Evolutionary conservation across 73 alveolate species (phyloP).

Genomic region (Urostyla sp.): DNA sequence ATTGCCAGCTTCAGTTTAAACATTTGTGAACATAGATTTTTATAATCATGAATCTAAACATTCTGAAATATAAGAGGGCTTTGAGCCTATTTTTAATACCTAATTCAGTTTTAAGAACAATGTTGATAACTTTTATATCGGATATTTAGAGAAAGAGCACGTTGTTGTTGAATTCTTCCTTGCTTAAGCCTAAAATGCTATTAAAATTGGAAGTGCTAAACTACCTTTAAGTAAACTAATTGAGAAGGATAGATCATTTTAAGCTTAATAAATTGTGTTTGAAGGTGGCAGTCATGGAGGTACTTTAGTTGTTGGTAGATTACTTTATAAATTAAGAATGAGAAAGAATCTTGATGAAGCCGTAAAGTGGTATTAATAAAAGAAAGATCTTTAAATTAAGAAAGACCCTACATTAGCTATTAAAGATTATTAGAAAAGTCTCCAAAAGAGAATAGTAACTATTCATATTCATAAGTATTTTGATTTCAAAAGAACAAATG

Average conservation of each 20-base stretch:
- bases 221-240: neutral
- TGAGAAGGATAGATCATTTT: slow-evolving; percentile 28
- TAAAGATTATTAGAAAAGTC: slow-evolving; percentile 1
- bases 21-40: slow-evolving; percentile 84
- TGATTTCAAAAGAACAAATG: slow-evolving; percentile 7
- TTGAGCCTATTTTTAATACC: slow-evolving; percentile 80
- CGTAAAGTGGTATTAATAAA: slow-evolving; percentile 84
- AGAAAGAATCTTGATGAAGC: slow-evolving; percentile 91
- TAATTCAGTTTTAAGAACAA: slow-evolving; percentile 80
- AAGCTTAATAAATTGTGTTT: slow-evolving; percentile 28
- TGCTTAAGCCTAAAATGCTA: slow-evolving; percentile 50
- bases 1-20: slow-evolving; percentile 39
- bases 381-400: slow-evolving; percentile 70
- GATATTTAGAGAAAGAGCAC: slow-evolving; percentile 67
- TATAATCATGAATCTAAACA: slow-evolving; percentile 86
- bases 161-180: slow-evolving; percentile 72
- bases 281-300: slow-evolving; percentile 45
- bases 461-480: slow-evolving; percentile 5
- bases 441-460: neutral
- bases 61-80: slow-evolving; percentile 75
- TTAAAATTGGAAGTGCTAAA: slow-evolving; percentile 37
- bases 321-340: slow-evolving; percentile 92
- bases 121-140: slow-evolving; percentile 83
- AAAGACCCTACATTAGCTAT: slow-evolving; percentile 22
- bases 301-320: slow-evolving; percentile 57